Base-by-base conservation (phyloP, 2,329 filamentous ascomycete species). In the Neonectria punicea region DNA sequence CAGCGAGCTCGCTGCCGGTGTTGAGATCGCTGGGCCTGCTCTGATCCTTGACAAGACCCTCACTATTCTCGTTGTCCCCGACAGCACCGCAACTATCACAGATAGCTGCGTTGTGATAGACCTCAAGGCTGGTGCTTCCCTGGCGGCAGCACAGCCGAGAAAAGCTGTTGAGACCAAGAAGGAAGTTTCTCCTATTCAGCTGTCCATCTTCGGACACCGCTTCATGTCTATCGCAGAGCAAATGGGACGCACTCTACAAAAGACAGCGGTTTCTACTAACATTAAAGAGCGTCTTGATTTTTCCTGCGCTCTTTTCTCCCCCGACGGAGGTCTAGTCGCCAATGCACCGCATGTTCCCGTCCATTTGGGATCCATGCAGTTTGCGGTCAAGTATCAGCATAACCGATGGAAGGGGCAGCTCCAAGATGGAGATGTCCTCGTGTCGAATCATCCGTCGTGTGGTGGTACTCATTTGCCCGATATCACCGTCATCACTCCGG, bases 181-280 rank as follows among this genome's bases (percentile, higher is more conserved):
- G 13, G 62, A 68, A 53, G 86, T 92, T 3, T 89, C 92, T 72
- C 91, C 91, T 10, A 92, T 94, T 70, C 86, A 92, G 77, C 83
- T 95, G 1, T 91, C 88, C 69, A 90, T 94, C 63, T 94, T 95
- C 72, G 90, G 89, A 0, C 91, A 94, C 76, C 85, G 92, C 3
- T 95, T 95, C 80, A 94, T 94, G 92, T 89, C 90, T 3, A 93
- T 94, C 67, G 92, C 92, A 0, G 92, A 94, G 77, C 92, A 94
- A 74, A 94, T 94, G 92, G 92, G 92, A 0, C 85, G 90, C 56
- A 90, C 91, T 4, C 79, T 95, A n/a, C 91, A 94, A 73, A 93
- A 93, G 80, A 93, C 91, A 0, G 90, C 89, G 69, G 90, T 94
- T 14, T 91, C 87, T 61, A 93, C 90, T 0, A 94, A 94, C 70